phyloP scores from a whole-genome alignment of 1,139 yeast species.

The Sugiyamaella xylanicola region DNA sequence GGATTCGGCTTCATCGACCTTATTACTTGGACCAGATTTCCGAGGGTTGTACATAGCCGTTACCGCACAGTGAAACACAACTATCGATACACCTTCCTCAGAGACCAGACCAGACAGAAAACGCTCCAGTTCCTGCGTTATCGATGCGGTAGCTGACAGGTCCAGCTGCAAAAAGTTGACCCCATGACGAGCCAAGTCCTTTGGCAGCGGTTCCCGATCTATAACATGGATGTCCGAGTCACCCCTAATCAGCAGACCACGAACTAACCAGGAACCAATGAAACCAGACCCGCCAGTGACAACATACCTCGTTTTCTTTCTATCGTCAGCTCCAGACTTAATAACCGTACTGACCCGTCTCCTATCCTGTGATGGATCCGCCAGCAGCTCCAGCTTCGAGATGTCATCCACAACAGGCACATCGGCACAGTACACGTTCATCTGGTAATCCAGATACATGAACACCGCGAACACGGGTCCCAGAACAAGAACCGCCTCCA shows the following conservation, averaged over 20 bases:
- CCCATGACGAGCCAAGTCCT: constrained; percentile 36
- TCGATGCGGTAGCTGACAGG: constrained; percentile 13
- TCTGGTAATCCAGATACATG: constrained; percentile 9
- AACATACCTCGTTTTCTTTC: constrained; percentile 28
- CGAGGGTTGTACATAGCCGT: constrained; percentile 26
- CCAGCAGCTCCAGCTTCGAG: not conserved
- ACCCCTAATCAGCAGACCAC: constrained; percentile 37
- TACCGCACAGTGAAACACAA: constrained; percentile 31
- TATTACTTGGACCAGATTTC: constrained; percentile 3
- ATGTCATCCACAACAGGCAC: not conserved
- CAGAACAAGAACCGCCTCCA: constrained; percentile 10
- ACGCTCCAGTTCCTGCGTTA: constrained; percentile 20
- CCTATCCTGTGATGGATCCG: no score
- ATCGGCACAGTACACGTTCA: constrained; percentile 8
- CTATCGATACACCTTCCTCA: constrained; percentile 13
- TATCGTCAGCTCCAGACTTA: not conserved
- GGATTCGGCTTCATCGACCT: constrained; percentile 2
- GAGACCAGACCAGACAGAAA: constrained; percentile 10
- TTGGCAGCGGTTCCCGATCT: constrained; percentile 30
- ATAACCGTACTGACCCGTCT: not conserved
- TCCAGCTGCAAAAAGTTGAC: constrained; percentile 29
- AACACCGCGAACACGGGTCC: constrained; percentile 9
- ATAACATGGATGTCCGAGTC: constrained; percentile 32
- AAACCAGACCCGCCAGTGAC: constrained; percentile 42
- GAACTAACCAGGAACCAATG: constrained; percentile 41